Evolutionary conservation across 805 yeast species (phyloP).

Genomic region (Yamadazyma philogaea): DNA sequence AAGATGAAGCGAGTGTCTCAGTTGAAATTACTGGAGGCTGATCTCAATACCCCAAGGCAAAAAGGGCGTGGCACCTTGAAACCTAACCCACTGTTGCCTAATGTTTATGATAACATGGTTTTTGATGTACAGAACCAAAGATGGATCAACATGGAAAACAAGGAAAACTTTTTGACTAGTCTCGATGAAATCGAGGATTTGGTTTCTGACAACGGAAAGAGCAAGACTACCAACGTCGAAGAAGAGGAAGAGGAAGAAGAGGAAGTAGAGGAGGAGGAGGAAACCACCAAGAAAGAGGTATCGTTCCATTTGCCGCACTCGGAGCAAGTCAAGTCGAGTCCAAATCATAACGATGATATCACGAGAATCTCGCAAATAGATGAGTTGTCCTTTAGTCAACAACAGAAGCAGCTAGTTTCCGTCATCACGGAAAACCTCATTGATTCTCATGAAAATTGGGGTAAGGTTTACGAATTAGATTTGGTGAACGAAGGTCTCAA

Average conservation of each 20-base stretch:
- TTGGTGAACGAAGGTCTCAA: conserved; percentile 33
- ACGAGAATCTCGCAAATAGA: conserved; percentile 42
- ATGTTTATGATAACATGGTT: conserved; percentile 32
- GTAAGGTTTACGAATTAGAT: conserved; percentile 32
- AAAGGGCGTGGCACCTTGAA: conserved; percentile 33
- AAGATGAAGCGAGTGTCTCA: conserved; percentile 41
- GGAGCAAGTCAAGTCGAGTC: conserved; percentile 14
- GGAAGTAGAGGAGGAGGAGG: conserved; percentile 8
- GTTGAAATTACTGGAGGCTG: conserved; percentile 20
- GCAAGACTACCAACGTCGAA: background rate
- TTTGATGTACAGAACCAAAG: conserved; percentile 28
- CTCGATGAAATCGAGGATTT: conserved; percentile 41
- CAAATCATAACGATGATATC: conserved; percentile 23
- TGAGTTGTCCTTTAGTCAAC: conserved; percentile 48
- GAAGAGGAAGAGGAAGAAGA: conserved; percentile 10
- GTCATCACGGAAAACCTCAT: conserved; percentile 44
- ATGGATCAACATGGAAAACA: conserved; percentile 26
- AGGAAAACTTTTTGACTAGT: conserved; percentile 19
- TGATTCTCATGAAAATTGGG: conserved; percentile 42
- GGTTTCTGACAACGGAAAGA: conserved; percentile 3
- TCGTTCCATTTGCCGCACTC: conserved; percentile 38
- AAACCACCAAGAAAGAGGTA: conserved; percentile 30
- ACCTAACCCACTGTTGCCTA: conserved; percentile 33
- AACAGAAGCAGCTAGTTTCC: conserved; percentile 42
- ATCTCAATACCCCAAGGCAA: conserved; percentile 5